Base-by-base conservation (phyloP, 345 rosid genomes). In the Rubroshorea leprosula region DNA sequence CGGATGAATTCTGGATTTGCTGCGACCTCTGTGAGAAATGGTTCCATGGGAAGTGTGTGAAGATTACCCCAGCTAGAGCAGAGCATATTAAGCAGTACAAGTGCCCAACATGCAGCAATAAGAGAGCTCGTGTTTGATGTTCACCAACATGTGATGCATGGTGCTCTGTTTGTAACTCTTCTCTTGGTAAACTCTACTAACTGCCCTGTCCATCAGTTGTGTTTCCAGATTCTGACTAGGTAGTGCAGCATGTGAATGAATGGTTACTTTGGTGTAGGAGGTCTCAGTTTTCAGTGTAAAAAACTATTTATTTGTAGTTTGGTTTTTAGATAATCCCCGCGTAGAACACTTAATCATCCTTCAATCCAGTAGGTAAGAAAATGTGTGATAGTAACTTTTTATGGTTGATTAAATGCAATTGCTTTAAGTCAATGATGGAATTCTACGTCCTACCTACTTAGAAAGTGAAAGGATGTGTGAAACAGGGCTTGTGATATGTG, bases 1-100 rank as follows among this genome's bases (percentile, higher is more conserved):
- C 80, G 1, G 85, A 81, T 51, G 93, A 85, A 57, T 88, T 88
- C 78, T 88, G 93, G 96, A 88, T 88, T 38, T 83, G 84, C 62
- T 88, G 96, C 22, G 96, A 88, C 65, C 48, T 76, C 23, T 85
- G 96, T 22, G 83, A 77, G 71, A 83, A 68, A 53, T 89, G 96
- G 94, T 89, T 83, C 78, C 88, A 83, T 67, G 85, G 88, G 22
- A 72, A 76, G 74, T 80, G 89, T 51, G 89, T 83, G 53, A 80
- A 78, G 76, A 76, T 83, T 50, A 83, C 89, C 7, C 89, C 89
- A 3, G 83, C 89, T 13, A 80, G 77, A 61, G 89, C 89, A 4
- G 85, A 76, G 69, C 83, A 80, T 60, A 80, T 83, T 44, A 80
- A 78, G 78, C 83, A 76, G 52, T 83, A 80, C 72, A 83, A 83